Evolutionary conservation across 495 filamentous ascomycete species (phyloP).

Genomic region (Podospora didyma): DNA sequence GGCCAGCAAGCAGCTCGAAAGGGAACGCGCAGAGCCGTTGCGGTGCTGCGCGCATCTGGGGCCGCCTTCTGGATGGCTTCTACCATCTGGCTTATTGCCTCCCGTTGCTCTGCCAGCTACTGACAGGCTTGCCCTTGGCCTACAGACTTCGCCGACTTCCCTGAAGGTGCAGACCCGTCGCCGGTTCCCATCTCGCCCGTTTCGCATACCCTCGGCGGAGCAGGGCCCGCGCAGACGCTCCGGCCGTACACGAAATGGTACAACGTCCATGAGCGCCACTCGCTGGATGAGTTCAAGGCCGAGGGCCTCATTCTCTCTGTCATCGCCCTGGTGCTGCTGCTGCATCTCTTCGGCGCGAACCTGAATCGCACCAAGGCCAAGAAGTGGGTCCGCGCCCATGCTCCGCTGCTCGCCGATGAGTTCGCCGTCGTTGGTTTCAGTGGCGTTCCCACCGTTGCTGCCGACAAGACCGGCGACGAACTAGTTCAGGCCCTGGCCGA

Average conservation of each 20-base stretch:
- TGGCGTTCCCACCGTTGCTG: conserved; percentile 35
- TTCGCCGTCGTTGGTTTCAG: conserved; percentile 86
- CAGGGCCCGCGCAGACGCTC: conserved; percentile 45
- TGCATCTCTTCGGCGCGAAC: conserved; percentile 79
- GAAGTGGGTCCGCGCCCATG: conserved; percentile 74
- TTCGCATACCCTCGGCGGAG: conserved; percentile 32
- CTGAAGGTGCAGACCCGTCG: conserved; percentile 60
- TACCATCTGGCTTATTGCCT: background rate
- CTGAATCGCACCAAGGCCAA: conserved; percentile 76
- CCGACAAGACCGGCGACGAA: conserved; percentile 37
- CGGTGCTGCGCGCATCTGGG: background rate
- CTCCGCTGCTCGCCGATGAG: conserved; percentile 67
- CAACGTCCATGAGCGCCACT: conserved; percentile 86
- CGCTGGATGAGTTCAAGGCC: conserved; percentile 73
- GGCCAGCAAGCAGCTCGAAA: background rate
- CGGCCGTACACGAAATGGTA: conserved; percentile 91
- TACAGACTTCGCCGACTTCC: conserved; percentile 77
- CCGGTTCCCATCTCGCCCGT: conserved; percentile 36
- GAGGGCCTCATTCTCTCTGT: conserved; percentile 79
- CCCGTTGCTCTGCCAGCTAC: background rate
- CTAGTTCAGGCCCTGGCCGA: conserved; percentile 31
- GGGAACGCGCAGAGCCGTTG: background rate
- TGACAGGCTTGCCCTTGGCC: conserved; percentile 1
- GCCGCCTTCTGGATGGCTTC: background rate
- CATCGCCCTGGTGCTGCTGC: conserved; percentile 65